Evolutionary conservation across 2,329 filamentous ascomycete species (phyloP).

Genomic region (Trichoderma koningiopsis): DNA sequence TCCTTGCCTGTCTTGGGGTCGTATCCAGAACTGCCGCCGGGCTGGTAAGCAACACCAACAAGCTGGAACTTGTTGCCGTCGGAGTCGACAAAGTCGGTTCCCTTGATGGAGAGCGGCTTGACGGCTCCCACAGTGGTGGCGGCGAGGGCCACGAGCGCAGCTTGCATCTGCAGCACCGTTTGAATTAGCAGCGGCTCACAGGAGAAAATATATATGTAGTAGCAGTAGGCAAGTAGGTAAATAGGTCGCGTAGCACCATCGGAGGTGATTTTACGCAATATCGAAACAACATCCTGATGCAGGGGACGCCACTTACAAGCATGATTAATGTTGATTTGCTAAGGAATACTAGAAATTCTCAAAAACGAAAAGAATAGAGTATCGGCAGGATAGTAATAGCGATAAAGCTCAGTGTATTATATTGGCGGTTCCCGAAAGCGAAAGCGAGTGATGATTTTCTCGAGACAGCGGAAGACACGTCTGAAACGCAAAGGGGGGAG

Average conservation of each 20-base stretch:
- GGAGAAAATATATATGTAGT: background rate
- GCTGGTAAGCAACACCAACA: slow-evolving; percentile 69
- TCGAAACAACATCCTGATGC: background rate
- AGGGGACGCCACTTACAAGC: slow-evolving; percentile 19
- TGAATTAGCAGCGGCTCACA: background rate
- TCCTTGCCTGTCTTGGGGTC: slow-evolving; percentile 57
- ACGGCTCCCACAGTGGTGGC: slow-evolving; percentile 59
- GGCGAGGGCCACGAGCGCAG: slow-evolving; percentile 55
- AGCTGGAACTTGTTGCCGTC: slow-evolving; percentile 64
- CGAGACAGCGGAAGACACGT: background rate
- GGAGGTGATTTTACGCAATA: background rate
- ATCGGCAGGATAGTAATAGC: background rate
- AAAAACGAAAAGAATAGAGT: background rate
- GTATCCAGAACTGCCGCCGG: slow-evolving; percentile 65
- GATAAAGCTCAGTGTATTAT: background rate
- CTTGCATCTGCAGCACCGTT: slow-evolving; percentile 38
- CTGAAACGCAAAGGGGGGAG: background rate
- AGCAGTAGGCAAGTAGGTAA: background rate
- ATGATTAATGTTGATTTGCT: slow-evolving; percentile 14
- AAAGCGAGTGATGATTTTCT: slow-evolving; percentile 14
- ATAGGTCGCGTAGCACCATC: background rate
- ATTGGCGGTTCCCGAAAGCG: background rate
- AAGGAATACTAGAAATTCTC: slow-evolving; percentile 19
- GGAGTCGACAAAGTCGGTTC: slow-evolving; percentile 62
- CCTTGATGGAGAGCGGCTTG: slow-evolving; percentile 57